phyloP scores from a whole-genome alignment of 352 stramenopile species.

The Pythium plurisporium region DNA sequence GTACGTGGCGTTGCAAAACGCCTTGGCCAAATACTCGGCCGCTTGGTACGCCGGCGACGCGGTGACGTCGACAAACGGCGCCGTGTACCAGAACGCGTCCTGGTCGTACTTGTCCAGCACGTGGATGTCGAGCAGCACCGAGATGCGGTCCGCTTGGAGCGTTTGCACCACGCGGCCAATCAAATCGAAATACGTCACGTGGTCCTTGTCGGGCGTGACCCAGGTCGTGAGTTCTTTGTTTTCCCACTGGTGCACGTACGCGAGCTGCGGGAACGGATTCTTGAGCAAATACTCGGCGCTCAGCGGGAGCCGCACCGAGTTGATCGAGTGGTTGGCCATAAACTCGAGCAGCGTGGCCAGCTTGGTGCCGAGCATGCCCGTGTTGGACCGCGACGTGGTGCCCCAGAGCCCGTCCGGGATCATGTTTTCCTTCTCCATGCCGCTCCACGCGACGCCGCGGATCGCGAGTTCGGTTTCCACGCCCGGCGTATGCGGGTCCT shows the following conservation, averaged over 20 bases:
- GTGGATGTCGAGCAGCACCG: conserved; percentile 60
- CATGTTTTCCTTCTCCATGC: conserved; percentile 70
- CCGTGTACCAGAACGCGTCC: conserved; percentile 67
- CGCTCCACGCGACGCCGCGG: conserved; percentile 56
- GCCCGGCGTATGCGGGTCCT: conserved; percentile 36
- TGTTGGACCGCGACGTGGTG: conserved; percentile 22
- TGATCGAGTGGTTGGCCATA: conserved; percentile 55
- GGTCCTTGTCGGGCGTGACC: conserved; percentile 33
- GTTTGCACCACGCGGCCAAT: conserved; percentile 50
- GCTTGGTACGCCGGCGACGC: conserved; percentile 43
- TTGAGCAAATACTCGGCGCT: conserved; percentile 46
- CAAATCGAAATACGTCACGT: conserved; percentile 54
- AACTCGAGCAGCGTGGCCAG: conserved; percentile 47
- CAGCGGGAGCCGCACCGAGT: conserved; percentile 54
- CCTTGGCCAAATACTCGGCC: conserved; percentile 37
- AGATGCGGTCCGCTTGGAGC: conserved; percentile 44
- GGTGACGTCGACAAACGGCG: conserved; percentile 40
- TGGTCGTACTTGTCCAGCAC: conserved; percentile 41
- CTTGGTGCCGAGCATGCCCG: conserved; percentile 42
- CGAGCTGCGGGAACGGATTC: conserved; percentile 39
- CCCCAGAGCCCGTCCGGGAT: conserved; percentile 60
- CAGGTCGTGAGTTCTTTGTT: conserved; percentile 56
- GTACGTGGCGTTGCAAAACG: conserved; percentile 45
- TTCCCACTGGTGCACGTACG: conserved; percentile 53
- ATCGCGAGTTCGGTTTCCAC: conserved; percentile 53